Evolutionary conservation across 2,329 filamentous ascomycete genomes (phyloP).

Genomic region (Davidsoniella neocaledoniae): DNA sequence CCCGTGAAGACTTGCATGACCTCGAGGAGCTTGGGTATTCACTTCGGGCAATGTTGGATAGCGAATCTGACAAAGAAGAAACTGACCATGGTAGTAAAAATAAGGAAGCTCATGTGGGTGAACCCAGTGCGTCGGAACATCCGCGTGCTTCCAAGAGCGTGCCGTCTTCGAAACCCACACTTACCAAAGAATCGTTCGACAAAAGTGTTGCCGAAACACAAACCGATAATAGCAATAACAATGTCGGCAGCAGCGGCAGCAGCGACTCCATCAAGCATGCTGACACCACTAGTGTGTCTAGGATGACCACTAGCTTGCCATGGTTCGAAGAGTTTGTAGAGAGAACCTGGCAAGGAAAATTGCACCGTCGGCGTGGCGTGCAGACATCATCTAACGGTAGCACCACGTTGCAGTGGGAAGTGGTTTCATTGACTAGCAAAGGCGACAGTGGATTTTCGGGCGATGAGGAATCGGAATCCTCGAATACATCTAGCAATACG

Average conservation of each 20-base stretch:
- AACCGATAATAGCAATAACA: not conserved
- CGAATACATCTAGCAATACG: no score
- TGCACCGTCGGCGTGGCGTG: constrained; percentile 43
- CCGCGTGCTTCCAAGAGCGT: no score
- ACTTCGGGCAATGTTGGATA: constrained; percentile 21
- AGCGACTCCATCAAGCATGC: constrained; percentile 13
- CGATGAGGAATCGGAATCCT: no score
- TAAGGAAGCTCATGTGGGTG: not conserved
- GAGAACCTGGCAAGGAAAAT: constrained; percentile 50
- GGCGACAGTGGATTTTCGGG: constrained; percentile 15
- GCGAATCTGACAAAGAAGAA: not conserved
- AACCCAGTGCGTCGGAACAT: not conserved
- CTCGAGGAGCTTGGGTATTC: constrained; percentile 64
- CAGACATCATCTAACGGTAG: constrained; percentile 41
- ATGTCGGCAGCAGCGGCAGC: constrained; percentile 11
- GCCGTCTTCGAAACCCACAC: constrained; percentile 2
- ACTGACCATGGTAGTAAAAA: not conserved
- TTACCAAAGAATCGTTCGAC: constrained; percentile 14
- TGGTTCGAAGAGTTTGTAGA: constrained; percentile 59
- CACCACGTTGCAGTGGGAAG: constrained; percentile 63
- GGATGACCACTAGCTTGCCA: constrained; percentile 35
- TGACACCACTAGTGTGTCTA: no score
- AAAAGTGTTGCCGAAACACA: not conserved
- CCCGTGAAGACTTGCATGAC: constrained; percentile 50
- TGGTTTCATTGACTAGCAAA: constrained; percentile 52